Conservation (phyloP, 352 stramenopile species). For the Phytophthora pistaciae region DNA sequence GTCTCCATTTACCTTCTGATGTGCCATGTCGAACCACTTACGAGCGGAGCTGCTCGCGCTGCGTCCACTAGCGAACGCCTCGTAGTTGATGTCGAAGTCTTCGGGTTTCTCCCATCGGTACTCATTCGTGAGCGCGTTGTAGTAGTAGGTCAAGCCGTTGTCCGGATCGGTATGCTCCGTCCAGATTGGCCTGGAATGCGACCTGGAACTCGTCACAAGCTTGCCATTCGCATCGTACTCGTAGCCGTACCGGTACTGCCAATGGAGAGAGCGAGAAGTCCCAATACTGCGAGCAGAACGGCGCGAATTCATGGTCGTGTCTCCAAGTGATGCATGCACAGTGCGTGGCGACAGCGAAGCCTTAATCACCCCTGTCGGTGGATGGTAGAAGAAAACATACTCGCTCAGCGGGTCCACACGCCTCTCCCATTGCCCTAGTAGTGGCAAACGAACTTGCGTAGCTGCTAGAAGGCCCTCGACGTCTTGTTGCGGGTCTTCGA, state of each 20-base stretch:
- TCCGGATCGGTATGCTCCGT: slow-evolving; percentile 63
- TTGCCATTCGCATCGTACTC: slow-evolving; percentile 53
- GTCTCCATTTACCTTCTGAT: slow-evolving; percentile 30
- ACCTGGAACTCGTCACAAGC: slow-evolving; percentile 41
- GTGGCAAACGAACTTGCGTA: slow-evolving; percentile 34
- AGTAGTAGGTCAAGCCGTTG: slow-evolving; percentile 67
- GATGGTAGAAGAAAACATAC: slow-evolving; percentile 77
- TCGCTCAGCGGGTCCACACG: slow-evolving; percentile 72
- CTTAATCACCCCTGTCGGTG: slow-evolving; percentile 48
- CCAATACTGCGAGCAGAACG: slow-evolving; percentile 34
- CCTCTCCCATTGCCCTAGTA: slow-evolving; percentile 71
- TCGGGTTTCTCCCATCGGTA: slow-evolving; percentile 82
- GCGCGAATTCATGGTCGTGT: slow-evolving; percentile 30
- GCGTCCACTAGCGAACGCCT: slow-evolving; percentile 46
- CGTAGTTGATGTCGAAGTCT: slow-evolving; percentile 69
- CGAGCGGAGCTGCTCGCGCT: slow-evolving; percentile 52
- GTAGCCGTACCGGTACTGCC: slow-evolving; percentile 84
- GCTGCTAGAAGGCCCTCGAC: slow-evolving; percentile 41
- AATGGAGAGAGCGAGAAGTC: slow-evolving; percentile 58
- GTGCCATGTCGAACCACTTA: slow-evolving; percentile 69
- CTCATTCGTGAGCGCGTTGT: slow-evolving; percentile 77
- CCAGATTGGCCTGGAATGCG: slow-evolving; percentile 64
- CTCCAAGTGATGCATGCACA: slow-evolving; percentile 47
- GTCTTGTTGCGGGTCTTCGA: slow-evolving; percentile 56
- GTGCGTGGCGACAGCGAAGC: slow-evolving; percentile 68